Evolutionary conservation across 2,329 filamentous ascomycete species (phyloP).

Genomic region (Didymella glomerata): DNA sequence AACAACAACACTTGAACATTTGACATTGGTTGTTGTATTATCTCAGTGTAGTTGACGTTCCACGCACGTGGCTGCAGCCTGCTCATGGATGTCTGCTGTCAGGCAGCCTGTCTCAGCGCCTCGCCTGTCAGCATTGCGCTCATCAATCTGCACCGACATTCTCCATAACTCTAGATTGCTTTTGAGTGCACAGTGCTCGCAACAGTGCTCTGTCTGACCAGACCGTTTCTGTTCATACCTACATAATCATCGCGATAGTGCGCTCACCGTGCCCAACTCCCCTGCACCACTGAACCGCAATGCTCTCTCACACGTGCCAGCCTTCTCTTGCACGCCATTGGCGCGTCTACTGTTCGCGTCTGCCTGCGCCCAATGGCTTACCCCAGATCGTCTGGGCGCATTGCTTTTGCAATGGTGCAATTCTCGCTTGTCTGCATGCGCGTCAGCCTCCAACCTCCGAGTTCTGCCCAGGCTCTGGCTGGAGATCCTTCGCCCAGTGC

Average conservation of each 20-base stretch:
- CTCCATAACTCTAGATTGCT: neutral
- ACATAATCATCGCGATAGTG: neutral
- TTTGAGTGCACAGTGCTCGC: neutral
- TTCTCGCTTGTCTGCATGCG: neutral
- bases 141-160: neutral
- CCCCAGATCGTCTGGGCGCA: neutral
- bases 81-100: neutral
- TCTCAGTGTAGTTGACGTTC: too few species aligned
- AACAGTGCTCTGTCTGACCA: too few species aligned
- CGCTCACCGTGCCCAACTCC: neutral
- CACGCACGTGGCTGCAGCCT: neutral
- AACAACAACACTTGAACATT: constrained; percentile 3
- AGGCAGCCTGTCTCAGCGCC: neutral
- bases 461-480: too few species aligned
- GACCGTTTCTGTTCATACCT: neutral
- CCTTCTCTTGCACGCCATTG: neutral
- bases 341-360: neutral
- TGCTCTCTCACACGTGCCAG: neutral
- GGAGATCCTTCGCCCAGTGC: neutral
- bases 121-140: neutral
- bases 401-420: neutral
- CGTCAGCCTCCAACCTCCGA: neutral
- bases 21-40: too few species aligned
- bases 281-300: neutral
- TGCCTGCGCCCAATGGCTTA: neutral